Conservation (phyloP, 805 yeast genomes). For the Debaryomyces prosopidis region DNA sequence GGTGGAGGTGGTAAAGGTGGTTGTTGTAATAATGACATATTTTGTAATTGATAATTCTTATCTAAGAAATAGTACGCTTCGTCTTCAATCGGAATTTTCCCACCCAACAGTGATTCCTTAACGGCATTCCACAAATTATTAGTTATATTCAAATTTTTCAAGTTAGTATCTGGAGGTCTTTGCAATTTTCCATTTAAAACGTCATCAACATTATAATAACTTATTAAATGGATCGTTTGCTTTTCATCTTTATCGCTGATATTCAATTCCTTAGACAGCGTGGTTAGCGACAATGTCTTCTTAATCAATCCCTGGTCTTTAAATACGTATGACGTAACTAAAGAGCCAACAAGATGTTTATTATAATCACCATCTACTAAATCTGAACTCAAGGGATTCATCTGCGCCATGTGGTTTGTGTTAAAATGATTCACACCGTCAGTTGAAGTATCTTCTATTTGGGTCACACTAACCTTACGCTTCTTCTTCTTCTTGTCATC, state of each 20-base stretch:
- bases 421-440: slow-evolving; percentile 1
- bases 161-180: slow-evolving; percentile 57
- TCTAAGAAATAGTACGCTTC: slow-evolving; percentile 52
- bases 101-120: slow-evolving; percentile 60
- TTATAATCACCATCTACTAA: slow-evolving; percentile 9
- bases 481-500: slow-evolving; percentile 44
- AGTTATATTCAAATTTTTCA: slow-evolving; percentile 51
- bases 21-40: slow-evolving; percentile 31
- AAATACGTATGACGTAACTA: slow-evolving; percentile 45
- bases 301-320: slow-evolving; percentile 76
- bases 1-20: slow-evolving; percentile 6
- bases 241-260: slow-evolving; percentile 22
- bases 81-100: slow-evolving; percentile 49
- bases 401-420: background rate
- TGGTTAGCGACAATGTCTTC: slow-evolving; percentile 73
- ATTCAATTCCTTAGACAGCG: slow-evolving; percentile 33
- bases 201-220: slow-evolving; percentile 78
- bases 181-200: slow-evolving; percentile 57
- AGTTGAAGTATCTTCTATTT: background rate
- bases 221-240: slow-evolving; percentile 68
- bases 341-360: slow-evolving; percentile 42
- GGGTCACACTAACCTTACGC: slow-evolving; percentile 16
- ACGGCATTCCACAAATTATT: slow-evolving; percentile 54
- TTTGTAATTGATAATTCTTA: slow-evolving; percentile 42
- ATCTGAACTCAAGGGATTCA: background rate